Evolutionary conservation across 2,329 filamentous ascomycete genomes (phyloP).

Genomic region (Aspergillus cejpii): DNA sequence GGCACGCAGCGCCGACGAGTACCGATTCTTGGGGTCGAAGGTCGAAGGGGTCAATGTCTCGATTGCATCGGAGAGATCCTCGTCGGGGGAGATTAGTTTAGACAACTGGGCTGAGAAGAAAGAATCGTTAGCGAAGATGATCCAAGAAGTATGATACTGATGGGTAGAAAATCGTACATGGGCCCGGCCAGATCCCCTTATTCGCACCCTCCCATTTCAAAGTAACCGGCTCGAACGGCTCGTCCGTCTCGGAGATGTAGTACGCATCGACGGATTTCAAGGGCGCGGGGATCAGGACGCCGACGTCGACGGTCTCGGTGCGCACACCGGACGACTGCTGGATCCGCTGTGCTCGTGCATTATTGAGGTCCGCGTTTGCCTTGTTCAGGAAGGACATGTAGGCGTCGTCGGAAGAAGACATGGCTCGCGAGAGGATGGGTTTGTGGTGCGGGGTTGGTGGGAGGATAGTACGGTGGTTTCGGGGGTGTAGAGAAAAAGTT

Average conservation of each 20-base stretch:
- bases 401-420: conserved; percentile 61
- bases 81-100: conserved; percentile 48
- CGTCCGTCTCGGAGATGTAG: conserved; percentile 77
- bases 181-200: conserved; percentile 31
- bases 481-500: not conserved
- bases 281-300: conserved; percentile 54
- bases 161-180: conserved; percentile 23
- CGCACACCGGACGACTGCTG: conserved; percentile 21
- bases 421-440: conserved; percentile 20
- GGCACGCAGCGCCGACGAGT: conserved; percentile 48
- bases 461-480: not conserved
- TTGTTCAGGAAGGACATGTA: conserved; percentile 83
- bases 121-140: conserved; percentile 4
- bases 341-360: conserved; percentile 19
- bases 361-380: conserved; percentile 62
- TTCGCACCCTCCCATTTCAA: conserved; percentile 49
- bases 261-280: conserved; percentile 55
- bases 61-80: conserved; percentile 38
- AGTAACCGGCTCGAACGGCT: conserved; percentile 72
- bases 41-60: conserved; percentile 60
- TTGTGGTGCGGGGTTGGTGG: not conserved
- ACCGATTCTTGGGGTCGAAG: conserved; percentile 68
- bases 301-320: conserved; percentile 39
- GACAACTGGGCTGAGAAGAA: conserved; percentile 58
- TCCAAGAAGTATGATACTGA: not conserved